Evolutionary conservation across 2,329 filamentous ascomycete genomes (phyloP).

Genomic region (Coniochaeta pulveracea): DNA sequence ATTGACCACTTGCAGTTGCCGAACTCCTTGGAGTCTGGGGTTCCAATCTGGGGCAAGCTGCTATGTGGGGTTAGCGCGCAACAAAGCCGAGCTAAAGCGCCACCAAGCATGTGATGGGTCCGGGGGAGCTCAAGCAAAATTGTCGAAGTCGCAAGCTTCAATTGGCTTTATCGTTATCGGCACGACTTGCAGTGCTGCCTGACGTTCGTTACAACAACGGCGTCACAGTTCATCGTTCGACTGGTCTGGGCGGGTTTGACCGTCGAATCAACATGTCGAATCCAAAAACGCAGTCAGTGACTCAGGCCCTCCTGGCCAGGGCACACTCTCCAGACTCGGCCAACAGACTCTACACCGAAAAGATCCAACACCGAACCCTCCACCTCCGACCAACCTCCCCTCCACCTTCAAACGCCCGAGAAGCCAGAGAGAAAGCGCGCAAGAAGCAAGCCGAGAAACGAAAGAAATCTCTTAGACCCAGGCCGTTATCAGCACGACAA

Average conservation of each 20-base stretch:
- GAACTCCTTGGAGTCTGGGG: too few species aligned
- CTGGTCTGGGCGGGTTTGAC: too few species aligned
- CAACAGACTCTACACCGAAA: constrained; percentile 64
- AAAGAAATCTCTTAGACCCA: constrained; percentile 38
- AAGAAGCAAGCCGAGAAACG: constrained; percentile 32
- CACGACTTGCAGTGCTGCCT: too few species aligned
- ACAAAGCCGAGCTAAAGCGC: constrained; percentile 1
- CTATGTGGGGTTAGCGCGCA: background rate
- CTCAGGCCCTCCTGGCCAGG: constrained; percentile 57
- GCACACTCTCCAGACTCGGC: constrained; percentile 69
- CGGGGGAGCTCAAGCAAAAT: too few species aligned
- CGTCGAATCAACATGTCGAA: too few species aligned
- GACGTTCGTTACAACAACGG: too few species aligned
- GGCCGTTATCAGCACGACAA: constrained; percentile 67
- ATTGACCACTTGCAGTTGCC: too few species aligned
- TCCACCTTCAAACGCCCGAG: constrained; percentile 43
- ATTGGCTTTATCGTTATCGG: too few species aligned
- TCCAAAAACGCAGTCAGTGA: constrained; percentile 28
- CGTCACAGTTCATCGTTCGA: too few species aligned
- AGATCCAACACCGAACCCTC: constrained; percentile 72
- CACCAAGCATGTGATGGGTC: background rate
- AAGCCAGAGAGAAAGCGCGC: constrained; percentile 39
- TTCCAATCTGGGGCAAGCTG: too few species aligned
- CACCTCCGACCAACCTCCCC: constrained; percentile 69
- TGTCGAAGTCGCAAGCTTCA: too few species aligned